Base-by-base conservation (phyloP, 2,329 filamentous ascomycete species). In the Paecilomyces variotii region DNA sequence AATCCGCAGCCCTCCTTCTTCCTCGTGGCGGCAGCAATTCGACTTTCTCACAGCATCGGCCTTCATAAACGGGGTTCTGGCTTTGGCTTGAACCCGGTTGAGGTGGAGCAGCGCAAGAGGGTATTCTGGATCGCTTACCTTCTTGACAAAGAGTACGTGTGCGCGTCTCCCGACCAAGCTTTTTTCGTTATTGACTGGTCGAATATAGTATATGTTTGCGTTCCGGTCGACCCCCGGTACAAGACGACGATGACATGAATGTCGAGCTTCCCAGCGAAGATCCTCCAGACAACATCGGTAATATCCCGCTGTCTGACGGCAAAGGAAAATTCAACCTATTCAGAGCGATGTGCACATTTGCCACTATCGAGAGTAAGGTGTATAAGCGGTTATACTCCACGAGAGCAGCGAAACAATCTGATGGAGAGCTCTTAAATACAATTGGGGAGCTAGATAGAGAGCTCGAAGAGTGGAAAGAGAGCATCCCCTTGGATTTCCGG, bases 281-380 rank as follows among this genome's bases (percentile, higher is more conserved):
- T 60, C 94, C 94, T 0, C 84, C 84, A 2, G 94, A 99, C 70
- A 94, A 95, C 62, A 91, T 97, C 61, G 94, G 94, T 60, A 96
- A 96, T 69, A 95, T 99, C 50, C 91, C 92, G 3, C 78, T 97
- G 45, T 87, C 89, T 3, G 90, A 96, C 65, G 91, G 91, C 25
- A 93, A 91, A 72, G 87, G 89, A 58, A 97, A 96, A 70, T 88
- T 97, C 81, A 99, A 99, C 69, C 79, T 99, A 11, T 99, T 99
- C 79, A 84, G 92, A 32, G 82, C 92, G 45, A 92, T 97, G 86
- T 96, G 91, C 71, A 89, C 91, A 66, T 92, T 99, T 70, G 85
- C 92, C 19, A 85, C 88, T 32, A 97, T 99, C 61, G 90, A 97
- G 74, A 94, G 91, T 74, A 91, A 89, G 67, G 92, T 99, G 0